Evolutionary conservation across 306 rosid species (phyloP), one percentile per base, ranked within the genome.

Genomic region (Ammopiptanthus mongolicus): DNA sequence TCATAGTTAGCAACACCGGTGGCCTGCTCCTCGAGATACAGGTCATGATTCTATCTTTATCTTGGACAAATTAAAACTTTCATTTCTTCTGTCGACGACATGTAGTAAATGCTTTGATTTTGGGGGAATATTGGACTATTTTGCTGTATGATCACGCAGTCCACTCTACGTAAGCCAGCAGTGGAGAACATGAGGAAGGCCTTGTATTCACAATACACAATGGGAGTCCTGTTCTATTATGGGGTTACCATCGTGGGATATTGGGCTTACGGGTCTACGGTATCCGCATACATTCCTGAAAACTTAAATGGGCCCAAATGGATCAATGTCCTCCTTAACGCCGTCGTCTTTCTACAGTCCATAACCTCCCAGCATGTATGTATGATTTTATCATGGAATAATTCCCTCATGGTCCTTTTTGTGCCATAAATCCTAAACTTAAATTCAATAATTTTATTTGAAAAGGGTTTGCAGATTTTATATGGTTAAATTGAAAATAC

Each of bases 211-310:
- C 90, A 84, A 69, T 88, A 63, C 17, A 84, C 83, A 31, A 68
- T 74, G 66, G 93, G 93, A 21, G 47, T 28, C 0, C 0, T 86
- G 13, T 53, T 82, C 8, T 86, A 84, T 71, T 88, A 88, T 19
- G 87, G 86, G 31, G 83, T 86, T 0, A 78, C 67, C 56, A 1
- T 86, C 0, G 7, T 80, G 3, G 90, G 88, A 13, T 88, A 84
- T 75, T 88, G 93, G 93, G 93, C 90, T 44, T 88, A 88, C 69
- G 90, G 93, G 1, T 47, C 90, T 9, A 28, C 37, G 3, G 86
- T 73, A 1, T 84, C 87, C 0, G 71, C 74, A 0, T 88, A 86
- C 69, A 85, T 88, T 31, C 93, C 90, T 1, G 48, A 78, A 25
- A 81, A 84, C 34, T 68, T 80, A 5, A 78, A 77, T 42, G 90